A percentile compares a stretch with the other conserved stretches of the same genome.
Conservation (phyloP, 352 stramenopile species). For the Globisporangium viniferum region DNA sequence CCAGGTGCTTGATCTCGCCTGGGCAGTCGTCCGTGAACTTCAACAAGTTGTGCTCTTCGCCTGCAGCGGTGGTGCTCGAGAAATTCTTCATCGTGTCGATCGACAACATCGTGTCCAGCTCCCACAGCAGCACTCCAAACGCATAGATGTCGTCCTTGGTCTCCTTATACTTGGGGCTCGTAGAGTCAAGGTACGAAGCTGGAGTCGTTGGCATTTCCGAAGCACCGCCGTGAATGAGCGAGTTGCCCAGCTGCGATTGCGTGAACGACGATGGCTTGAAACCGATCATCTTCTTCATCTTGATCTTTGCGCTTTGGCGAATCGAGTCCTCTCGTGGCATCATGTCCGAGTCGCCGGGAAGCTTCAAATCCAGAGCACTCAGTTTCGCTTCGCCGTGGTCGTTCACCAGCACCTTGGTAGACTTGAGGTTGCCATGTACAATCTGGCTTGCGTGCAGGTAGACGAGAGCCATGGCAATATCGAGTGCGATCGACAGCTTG, state of each 20-base stretch:
- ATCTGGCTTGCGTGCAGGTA: conserved; percentile 69
- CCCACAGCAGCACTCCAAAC: conserved; percentile 72
- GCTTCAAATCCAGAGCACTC: conserved; percentile 58
- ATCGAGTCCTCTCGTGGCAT: conserved; percentile 38
- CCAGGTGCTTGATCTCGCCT: conserved; percentile 38
- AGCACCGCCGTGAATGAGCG: conserved; percentile 13
- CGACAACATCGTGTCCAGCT: conserved; percentile 72
- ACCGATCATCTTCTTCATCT: conserved; percentile 31
- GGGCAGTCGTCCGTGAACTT: conserved; percentile 67
- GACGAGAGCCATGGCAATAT: conserved; percentile 76
- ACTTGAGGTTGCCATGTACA: conserved; percentile 54
- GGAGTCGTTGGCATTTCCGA: neutral
- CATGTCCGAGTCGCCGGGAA: conserved; percentile 17
- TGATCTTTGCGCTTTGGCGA: conserved; percentile 34
- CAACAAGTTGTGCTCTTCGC: conserved; percentile 50
- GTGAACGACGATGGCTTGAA: conserved; percentile 30
- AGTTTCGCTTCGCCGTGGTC: conserved; percentile 75
- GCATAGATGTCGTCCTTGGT: conserved; percentile 55
- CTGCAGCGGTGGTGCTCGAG: conserved; percentile 16
- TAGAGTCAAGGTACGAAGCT: neutral
- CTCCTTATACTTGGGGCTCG: neutral
- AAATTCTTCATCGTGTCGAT: conserved; percentile 54
- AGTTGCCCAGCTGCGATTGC: conserved; percentile 19
- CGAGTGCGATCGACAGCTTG: conserved; percentile 75
- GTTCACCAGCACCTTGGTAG: conserved; percentile 71